Conservation (phyloP, 495 filamentous ascomycete species). For the Margaritispora aquatica region DNA sequence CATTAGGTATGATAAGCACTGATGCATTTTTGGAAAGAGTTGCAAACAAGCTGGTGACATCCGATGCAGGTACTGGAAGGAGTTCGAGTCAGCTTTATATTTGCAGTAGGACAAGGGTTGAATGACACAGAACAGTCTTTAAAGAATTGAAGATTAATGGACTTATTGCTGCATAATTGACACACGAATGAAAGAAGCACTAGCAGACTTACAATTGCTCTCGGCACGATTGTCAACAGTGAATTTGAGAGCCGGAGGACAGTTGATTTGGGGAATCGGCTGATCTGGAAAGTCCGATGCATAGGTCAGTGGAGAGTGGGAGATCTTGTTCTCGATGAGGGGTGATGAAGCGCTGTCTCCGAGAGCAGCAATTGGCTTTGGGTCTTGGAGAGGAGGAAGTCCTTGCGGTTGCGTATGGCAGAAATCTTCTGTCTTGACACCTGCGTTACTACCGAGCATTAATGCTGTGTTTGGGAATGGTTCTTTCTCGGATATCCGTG, state of each 20-base stretch:
- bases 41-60: constrained; percentile 1
- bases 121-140: too few relatives aligned
- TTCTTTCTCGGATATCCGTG: background rate
- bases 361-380: too few relatives aligned
- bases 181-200: too few relatives aligned
- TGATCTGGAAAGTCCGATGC: background rate
- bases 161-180: too few relatives aligned
- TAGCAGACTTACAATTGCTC: too few relatives aligned
- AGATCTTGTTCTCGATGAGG: background rate
- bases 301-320: background rate
- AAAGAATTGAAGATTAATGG: too few relatives aligned
- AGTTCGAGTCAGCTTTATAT: too few relatives aligned
- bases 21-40: background rate
- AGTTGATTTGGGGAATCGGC: background rate
- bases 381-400: too few relatives aligned
- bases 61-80: background rate
- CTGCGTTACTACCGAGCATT: background rate
- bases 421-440: background rate
- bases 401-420: too few relatives aligned
- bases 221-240: constrained; percentile 6
- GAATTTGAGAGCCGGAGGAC: constrained; percentile 2
- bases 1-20: background rate
- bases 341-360: too few relatives aligned
- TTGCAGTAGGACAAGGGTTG: too few relatives aligned
- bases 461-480: background rate